These are phyloP conservation scores for Fusarium tricinctum DNA, from an alignment of 2,329 filamentous ascomycete species.

Conservation along the genomic window DNA sequence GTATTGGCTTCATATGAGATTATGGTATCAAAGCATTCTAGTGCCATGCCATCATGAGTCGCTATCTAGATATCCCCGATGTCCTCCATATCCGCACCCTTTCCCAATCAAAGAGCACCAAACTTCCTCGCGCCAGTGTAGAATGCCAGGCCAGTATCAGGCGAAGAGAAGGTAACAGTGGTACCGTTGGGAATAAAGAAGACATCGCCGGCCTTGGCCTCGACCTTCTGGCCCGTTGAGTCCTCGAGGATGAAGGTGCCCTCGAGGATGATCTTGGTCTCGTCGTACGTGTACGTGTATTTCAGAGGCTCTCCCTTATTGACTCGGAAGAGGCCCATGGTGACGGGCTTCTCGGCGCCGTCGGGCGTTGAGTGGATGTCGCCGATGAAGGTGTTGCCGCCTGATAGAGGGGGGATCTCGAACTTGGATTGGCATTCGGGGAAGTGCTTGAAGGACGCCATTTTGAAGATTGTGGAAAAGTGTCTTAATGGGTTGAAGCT, in stretches of 20 bases:
- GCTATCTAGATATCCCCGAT: constrained; percentile 6
- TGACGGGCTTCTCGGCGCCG: constrained; percentile 71
- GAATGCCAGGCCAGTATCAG: constrained; percentile 72
- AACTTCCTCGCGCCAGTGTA: constrained; percentile 62
- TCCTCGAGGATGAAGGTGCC: constrained; percentile 76
- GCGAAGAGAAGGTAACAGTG: constrained; percentile 75
- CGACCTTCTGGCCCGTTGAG: constrained; percentile 70
- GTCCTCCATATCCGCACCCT: neutral
- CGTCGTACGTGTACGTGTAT: constrained; percentile 78
- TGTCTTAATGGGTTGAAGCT: neutral
- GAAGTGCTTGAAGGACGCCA: constrained; percentile 65
- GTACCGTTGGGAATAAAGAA: constrained; percentile 77
- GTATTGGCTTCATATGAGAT: neutral
- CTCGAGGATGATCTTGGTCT: constrained; percentile 81
- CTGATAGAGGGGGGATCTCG: constrained; percentile 75
- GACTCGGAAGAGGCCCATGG: constrained; percentile 75
- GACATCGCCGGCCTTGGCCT: constrained; percentile 73
- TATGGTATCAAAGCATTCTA: constrained; percentile 21
- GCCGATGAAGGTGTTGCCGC: constrained; percentile 76
- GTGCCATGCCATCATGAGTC: constrained; percentile 29
- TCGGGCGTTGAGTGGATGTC: constrained; percentile 71
- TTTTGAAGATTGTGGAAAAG: constrained; percentile 36
- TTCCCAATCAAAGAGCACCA: constrained; percentile 45
- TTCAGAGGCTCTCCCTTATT: constrained; percentile 76
- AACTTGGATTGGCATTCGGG: constrained; percentile 70